Conservation (phyloP, 2,329 filamentous ascomycete genomes). For the Microascus cirrosus region DNA sequence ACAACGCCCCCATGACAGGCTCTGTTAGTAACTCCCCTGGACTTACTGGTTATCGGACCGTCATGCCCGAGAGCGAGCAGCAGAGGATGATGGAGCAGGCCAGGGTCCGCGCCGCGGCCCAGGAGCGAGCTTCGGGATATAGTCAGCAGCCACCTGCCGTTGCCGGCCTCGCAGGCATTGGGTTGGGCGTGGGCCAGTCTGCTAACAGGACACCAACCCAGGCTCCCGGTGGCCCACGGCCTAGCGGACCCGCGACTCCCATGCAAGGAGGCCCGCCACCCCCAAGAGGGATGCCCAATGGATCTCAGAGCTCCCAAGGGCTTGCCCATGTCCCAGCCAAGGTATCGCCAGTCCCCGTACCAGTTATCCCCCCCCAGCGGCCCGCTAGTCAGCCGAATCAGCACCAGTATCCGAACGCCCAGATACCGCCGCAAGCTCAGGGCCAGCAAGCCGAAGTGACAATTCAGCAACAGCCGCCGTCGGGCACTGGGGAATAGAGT, state of each 20-base stretch:
- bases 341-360: slow-evolving; percentile 31
- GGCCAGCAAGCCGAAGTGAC: not conserved
- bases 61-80: slow-evolving; percentile 37
- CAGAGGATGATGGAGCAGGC: slow-evolving; percentile 40
- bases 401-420: not conserved
- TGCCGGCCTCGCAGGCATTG: slow-evolving; percentile 23
- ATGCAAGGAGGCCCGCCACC: not conserved
- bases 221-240: not conserved
- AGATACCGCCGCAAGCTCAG: not conserved
- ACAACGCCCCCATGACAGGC: slow-evolving; percentile 6
- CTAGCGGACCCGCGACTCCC: not conserved
- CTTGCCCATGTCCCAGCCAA: slow-evolving; percentile 22
- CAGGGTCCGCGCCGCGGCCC: slow-evolving; percentile 32
- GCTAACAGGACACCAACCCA: not conserved
- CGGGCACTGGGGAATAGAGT: not conserved
- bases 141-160: slow-evolving; percentile 35
- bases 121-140: slow-evolving; percentile 29
- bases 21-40: slow-evolving; percentile 14
- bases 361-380: slow-evolving; percentile 7
- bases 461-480: not conserved
- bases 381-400: not conserved
- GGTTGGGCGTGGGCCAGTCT: slow-evolving; percentile 13
- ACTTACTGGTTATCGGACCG: slow-evolving; percentile 34
- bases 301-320: slow-evolving; percentile 9
- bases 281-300: not conserved